These are phyloP conservation scores for Waltiozyma sp. DNA, from an alignment of 1,139 yeast species.

Conservation along the genomic window DNA sequence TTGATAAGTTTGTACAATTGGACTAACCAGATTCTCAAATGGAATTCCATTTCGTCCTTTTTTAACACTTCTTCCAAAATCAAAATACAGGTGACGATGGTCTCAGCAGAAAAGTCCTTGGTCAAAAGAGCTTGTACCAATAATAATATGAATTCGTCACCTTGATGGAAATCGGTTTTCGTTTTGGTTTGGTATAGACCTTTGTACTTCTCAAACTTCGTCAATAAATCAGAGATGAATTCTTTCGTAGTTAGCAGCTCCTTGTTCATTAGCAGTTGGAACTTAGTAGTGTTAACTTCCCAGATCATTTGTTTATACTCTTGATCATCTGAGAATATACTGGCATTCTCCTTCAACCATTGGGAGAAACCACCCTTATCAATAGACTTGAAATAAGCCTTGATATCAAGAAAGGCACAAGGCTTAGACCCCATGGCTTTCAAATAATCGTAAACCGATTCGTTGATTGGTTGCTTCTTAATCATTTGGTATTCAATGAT, in stretches of 20 bases:
- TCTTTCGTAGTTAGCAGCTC: slow-evolving; percentile 11
- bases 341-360: slow-evolving; percentile 11
- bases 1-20: slow-evolving; percentile 54
- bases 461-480: slow-evolving; percentile 11
- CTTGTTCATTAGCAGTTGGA: slow-evolving; percentile 22
- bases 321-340: slow-evolving; percentile 11
- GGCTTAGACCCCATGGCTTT: slow-evolving; percentile 35
- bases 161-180: slow-evolving; percentile 52
- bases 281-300: slow-evolving; percentile 41
- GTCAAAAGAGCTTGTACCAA: slow-evolving; percentile 26
- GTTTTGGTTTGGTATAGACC: slow-evolving; percentile 27
- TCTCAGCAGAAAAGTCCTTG: slow-evolving; percentile 11
- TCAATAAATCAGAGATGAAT: slow-evolving; percentile 23
- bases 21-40: slow-evolving; percentile 59
- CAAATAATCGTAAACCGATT: slow-evolving; percentile 32
- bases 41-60: slow-evolving; percentile 55
- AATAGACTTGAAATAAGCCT: slow-evolving; percentile 22
- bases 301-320: slow-evolving; percentile 23
- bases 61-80: slow-evolving; percentile 37
- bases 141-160: slow-evolving; percentile 52
- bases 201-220: slow-evolving; percentile 25
- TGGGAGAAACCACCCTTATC: slow-evolving; percentile 6
- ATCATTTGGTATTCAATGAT: slow-evolving; percentile 33
- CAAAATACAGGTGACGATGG: slow-evolving; percentile 24
- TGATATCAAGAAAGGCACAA: slow-evolving; percentile 52